Conservation (phyloP, 306 rosid genomes). For the Gleditsia sinensis region DNA sequence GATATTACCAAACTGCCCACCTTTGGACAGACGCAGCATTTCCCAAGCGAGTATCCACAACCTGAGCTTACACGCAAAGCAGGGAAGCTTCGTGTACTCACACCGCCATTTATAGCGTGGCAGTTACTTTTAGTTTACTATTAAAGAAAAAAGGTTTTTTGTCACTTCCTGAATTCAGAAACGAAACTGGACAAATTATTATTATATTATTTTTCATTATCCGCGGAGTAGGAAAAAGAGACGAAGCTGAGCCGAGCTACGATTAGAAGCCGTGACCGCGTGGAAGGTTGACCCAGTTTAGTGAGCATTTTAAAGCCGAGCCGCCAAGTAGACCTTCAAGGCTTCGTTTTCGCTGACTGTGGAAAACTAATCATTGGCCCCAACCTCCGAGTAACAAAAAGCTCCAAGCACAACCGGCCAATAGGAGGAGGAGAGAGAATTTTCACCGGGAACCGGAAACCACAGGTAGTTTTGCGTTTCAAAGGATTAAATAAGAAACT, state of each 20-base stretch:
- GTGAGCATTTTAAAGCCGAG: conserved; percentile 33
- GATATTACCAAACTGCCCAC: conserved; percentile 32
- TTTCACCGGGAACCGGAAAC: conserved; percentile 20
- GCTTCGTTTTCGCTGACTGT: conserved; percentile 55
- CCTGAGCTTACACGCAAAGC: conserved; percentile 50
- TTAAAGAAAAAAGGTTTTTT: conserved; percentile 38
- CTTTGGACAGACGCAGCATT: neutral
- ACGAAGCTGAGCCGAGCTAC: neutral
- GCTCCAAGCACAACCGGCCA: conserved; percentile 45
- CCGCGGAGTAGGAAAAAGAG: neutral
- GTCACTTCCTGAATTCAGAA: conserved; percentile 59
- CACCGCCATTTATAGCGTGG: conserved; percentile 41
- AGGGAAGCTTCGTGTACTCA: conserved; percentile 48
- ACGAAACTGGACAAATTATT: too few relatives aligned
- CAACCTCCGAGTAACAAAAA: conserved; percentile 69
- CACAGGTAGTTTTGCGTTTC: neutral
- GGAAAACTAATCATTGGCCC: conserved; percentile 61
- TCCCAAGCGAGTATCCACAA: conserved; percentile 22
- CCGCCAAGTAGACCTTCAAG: conserved; percentile 40
- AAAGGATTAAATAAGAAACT: neutral
- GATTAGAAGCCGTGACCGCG: conserved; percentile 10
- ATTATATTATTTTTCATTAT: too few relatives aligned
- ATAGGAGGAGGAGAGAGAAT: conserved; percentile 39
- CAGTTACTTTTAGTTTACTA: conserved; percentile 22
- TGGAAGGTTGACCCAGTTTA: conserved; percentile 28